Evolutionary conservation across 1,139 yeast species (phyloP), one percentile per base, ranked within the genome.

Genomic region (Nakaseomyces uthaithaninus): DNA sequence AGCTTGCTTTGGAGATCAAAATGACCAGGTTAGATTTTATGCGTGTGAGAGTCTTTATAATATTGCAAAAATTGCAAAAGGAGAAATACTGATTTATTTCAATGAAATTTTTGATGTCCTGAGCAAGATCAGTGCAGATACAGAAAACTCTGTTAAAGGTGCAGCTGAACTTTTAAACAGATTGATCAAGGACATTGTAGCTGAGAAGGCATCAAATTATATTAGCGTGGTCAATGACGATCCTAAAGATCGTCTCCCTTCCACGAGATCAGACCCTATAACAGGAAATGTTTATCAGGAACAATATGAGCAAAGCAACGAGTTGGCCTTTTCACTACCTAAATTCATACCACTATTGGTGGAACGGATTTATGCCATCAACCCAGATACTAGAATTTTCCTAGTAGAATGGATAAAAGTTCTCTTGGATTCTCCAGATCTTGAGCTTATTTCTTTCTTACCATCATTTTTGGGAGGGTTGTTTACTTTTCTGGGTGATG

Each of bases 11-110:
- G 89, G 94, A 41, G 98, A 93, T 55, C 95, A 93, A 44, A 96
- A 93, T 57, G 94, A 96, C 9, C 74, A 95, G 49, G 98, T 93
- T 7, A 70, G 99, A 40, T 93, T 93, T 55, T 93, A 89, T 61
- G 97, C 98, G 0, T 91, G 98, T 65, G 99, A 93, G 59, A 83
- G 95, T 33, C 70, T 93, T 48, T 93, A 93, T 63, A 93, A 93
- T 62, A 89, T 93, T 38, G 95, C 98, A 40, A 93, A 93, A 60
- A 94, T 91, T 17, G 95, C 98, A 4, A 77, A 94, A 52, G 98
- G 98, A 15, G 98, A 93, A 60, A 84, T 91, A 18, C 66, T 93
- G 48, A 67, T 83, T 11, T 91, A 86, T 60, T 91, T 91, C 67
- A 93, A 91, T 60, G 97, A 91, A 62, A 80, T 89, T 2, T 93